phyloP scores from a whole-genome alignment of 257 asterid species.

The Oldenlandia corymbosa region DNA sequence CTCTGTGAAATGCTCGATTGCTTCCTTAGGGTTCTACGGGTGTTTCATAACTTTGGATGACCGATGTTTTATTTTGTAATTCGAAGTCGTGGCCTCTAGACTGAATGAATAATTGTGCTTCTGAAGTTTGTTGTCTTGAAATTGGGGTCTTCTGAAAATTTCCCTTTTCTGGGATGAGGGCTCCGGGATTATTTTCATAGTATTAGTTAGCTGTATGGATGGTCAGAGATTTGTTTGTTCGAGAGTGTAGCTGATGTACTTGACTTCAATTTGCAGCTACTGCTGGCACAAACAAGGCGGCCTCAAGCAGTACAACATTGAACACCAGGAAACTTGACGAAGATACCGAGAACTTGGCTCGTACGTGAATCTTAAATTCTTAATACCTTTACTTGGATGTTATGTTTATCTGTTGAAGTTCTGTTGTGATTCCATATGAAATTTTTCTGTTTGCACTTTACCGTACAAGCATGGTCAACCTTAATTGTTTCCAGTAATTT shows the following conservation, averaged over 20 bases:
- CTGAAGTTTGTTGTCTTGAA: neutral
- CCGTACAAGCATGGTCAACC: no score
- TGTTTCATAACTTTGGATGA: neutral
- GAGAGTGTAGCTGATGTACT: neutral
- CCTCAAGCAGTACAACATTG: constrained; percentile 61
- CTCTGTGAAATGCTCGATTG: neutral
- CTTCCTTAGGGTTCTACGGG: neutral
- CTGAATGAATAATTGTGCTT: neutral
- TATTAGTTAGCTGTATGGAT: neutral
- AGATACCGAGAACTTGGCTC: constrained; percentile 83
- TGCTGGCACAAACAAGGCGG: constrained; percentile 88
- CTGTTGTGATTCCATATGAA: neutral
- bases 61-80: neutral
- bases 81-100: neutral
- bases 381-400: neutral
- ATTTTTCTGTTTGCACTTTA: neutral
- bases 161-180: neutral
- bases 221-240: neutral
- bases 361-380: constrained; percentile 38
- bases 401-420: neutral
- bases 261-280: constrained; percentile 44
- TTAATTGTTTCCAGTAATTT: neutral
- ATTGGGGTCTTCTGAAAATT: neutral
- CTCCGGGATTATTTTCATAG: neutral
- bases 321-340: constrained; percentile 94